A percentile compares a stretch with the other conserved stretches of the same genome.
phyloP scores from a whole-genome alignment of 768 basidiomycete species.

The Podaxis sp. region DNA sequence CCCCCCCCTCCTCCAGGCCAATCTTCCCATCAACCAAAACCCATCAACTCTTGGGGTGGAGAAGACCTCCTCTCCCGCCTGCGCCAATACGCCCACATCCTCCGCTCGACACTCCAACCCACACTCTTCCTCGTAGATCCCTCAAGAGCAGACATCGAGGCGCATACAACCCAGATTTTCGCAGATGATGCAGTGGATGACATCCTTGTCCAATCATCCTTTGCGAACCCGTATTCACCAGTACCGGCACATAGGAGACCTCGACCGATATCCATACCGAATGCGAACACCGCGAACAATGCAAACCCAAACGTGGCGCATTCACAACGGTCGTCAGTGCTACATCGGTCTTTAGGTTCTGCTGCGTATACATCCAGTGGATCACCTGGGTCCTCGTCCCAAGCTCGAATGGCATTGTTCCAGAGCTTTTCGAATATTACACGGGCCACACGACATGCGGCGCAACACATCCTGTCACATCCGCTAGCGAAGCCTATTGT shows the following conservation, averaged over 20 bases:
- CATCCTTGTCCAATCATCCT: slow-evolving; percentile 77
- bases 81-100: slow-evolving; percentile 69
- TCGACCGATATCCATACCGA: slow-evolving; percentile 48
- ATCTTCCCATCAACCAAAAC: slow-evolving; percentile 32
- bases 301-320: slow-evolving; percentile 22
- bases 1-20: slow-evolving; percentile 47
- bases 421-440: slow-evolving; percentile 95
- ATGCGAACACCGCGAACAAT: slow-evolving; percentile 28
- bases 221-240: slow-evolving; percentile 72
- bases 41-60: slow-evolving; percentile 73
- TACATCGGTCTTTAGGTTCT: slow-evolving; percentile 73
- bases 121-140: slow-evolving; percentile 90
- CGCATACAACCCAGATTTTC: slow-evolving; percentile 81
- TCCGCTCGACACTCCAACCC: slow-evolving; percentile 83
- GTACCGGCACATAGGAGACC: slow-evolving; percentile 82
- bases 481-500: slow-evolving; percentile 95
- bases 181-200: slow-evolving; percentile 85
- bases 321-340: slow-evolving; percentile 65
- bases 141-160: slow-evolving; percentile 86
- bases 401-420: slow-evolving; percentile 78
- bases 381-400: slow-evolving; percentile 47
- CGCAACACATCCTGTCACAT: slow-evolving; percentile 92
- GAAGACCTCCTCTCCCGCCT: slow-evolving; percentile 80
- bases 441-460: slow-evolving; percentile 86
- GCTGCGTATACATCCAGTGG: slow-evolving; percentile 31